Evolutionary conservation across 1,139 yeast genomes (phyloP), one percentile per base, ranked within the genome.

Genomic region (Yamadazyma trypodendri): DNA sequence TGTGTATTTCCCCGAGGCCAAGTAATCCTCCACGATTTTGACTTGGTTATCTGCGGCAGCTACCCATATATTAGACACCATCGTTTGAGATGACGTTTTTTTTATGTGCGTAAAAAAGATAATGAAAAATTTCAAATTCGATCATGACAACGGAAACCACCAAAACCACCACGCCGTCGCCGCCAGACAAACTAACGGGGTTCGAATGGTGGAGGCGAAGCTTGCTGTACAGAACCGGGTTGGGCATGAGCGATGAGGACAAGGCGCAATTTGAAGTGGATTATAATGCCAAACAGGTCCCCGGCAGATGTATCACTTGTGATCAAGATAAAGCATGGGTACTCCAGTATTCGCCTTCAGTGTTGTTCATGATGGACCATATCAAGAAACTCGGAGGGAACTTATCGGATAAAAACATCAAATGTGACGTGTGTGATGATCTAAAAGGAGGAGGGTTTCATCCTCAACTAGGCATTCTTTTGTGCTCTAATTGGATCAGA

Each of bases 361-460:
- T 92, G 22, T 68, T 79, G 28, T 92, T 92, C 60, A 84, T 92
- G 96, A 68, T 83, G 54, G 90, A 88, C 41, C 92, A 90, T 56
- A 81, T 92, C 35, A 72, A 75, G 33, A 82, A 85, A 46, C 67
- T 84, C 24, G 86, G 88, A 6, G 84, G 83, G 0, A 75, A 75
- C 42, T 37, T 60, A 4, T 46, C 49, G 22, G 48, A 50, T 16
- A 51, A 58, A 9, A 79, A 85, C 51, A 83, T 92, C 40, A 68
- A 78, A 7, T 92, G 98, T 60, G 95, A 81, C 41, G 76, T 77
- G 11, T 94, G 98, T 61, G 94, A 86, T 48, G 92, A 85, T 44
- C 73, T 80, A 64, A 84, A 85, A 53, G 88, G 95, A 29, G 96
- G 96, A 28, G 98, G 99, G 2, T 94, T 85, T 60, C 88, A 89